These are phyloP conservation scores for Phyllachora maydis DNA, from an alignment of 2,329 filamentous ascomycete species.

Conservation along the genomic window DNA sequence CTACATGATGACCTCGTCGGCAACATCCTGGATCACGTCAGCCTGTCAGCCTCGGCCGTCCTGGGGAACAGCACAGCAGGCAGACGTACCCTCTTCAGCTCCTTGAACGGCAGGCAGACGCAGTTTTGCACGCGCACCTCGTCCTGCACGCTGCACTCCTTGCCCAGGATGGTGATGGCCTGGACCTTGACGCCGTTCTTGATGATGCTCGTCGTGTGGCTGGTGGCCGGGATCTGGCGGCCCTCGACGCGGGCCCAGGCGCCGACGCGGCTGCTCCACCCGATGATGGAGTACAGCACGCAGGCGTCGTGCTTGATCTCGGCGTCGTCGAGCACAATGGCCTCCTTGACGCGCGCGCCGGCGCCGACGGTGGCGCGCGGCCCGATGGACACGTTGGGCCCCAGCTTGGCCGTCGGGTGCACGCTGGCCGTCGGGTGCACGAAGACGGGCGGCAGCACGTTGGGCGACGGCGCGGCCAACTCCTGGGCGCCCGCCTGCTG, in stretches of 20 bases:
- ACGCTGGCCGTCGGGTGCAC: constrained; percentile 84
- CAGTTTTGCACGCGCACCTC: constrained; percentile 96
- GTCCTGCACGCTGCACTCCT: constrained; percentile 85
- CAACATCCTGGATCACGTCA: constrained; percentile 42
- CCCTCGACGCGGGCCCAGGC: constrained; percentile 98
- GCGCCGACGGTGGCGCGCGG: constrained; percentile 71
- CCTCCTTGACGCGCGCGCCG: constrained; percentile 83
- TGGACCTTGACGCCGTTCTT: constrained; percentile 98
- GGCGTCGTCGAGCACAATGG: constrained; percentile 82
- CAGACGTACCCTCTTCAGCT: constrained; percentile 78
- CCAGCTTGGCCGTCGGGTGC: constrained; percentile 88
- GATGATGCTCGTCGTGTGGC: constrained; percentile 83
- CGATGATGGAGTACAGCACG: constrained; percentile 87
- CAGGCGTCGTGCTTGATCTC: constrained; percentile 97
- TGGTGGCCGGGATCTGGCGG: constrained; percentile 68
- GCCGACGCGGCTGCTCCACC: constrained; percentile 87
- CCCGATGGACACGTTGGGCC: constrained; percentile 89
- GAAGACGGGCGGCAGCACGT: constrained; percentile 82
- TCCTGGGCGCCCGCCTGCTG: constrained; percentile 67
- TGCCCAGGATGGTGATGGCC: constrained; percentile 91
- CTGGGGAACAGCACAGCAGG: not conserved
- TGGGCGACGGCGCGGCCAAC: constrained; percentile 63
- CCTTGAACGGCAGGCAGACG: constrained; percentile 92
- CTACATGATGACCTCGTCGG: constrained; percentile 90
- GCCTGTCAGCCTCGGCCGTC: not conserved